Percentiles rank a stretch among this genome's conserved stretches.
Conservation (phyloP, 768 basidiomycete genomes). For the Sarcodon sp. region DNA sequence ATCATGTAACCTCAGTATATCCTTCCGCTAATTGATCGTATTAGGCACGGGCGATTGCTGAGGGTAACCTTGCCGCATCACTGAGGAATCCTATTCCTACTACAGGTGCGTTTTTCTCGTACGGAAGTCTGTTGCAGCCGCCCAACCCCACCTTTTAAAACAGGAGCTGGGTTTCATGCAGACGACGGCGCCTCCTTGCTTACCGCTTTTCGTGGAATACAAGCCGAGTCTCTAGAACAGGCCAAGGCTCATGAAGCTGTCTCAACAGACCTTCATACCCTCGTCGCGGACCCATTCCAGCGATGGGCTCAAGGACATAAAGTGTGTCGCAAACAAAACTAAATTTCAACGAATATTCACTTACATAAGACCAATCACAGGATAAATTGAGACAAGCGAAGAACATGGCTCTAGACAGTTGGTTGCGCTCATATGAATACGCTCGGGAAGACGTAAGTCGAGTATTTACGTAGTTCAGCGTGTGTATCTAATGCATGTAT, state of each 20-base stretch:
- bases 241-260: conserved; percentile 64
- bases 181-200: conserved; percentile 80
- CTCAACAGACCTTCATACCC: conserved; percentile 59
- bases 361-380: conserved; percentile 5
- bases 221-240: conserved; percentile 56
- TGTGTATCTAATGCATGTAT: background rate
- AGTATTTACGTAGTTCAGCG: background rate
- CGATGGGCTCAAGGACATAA: conserved; percentile 69
- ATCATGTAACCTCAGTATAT: background rate
- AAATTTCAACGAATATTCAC: background rate
- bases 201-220: conserved; percentile 69
- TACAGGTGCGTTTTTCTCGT: conserved; percentile 24
- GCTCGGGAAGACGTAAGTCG: conserved; percentile 44
- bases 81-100: conserved; percentile 40
- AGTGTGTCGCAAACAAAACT: conserved; percentile 21
- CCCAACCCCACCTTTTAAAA: background rate
- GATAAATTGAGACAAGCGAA: conserved; percentile 17
- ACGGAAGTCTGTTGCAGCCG: conserved; percentile 2
- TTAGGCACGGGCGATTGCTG: conserved; percentile 64
- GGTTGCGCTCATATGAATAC: conserved; percentile 60
- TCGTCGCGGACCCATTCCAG: conserved; percentile 73
- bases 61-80: conserved; percentile 47
- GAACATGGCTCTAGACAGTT: conserved; percentile 46
- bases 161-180: conserved; percentile 55
- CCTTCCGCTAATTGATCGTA: background rate